Base-by-base conservation (phyloP, 2,329 filamentous ascomycete species). In the Microcera coccophila region DNA sequence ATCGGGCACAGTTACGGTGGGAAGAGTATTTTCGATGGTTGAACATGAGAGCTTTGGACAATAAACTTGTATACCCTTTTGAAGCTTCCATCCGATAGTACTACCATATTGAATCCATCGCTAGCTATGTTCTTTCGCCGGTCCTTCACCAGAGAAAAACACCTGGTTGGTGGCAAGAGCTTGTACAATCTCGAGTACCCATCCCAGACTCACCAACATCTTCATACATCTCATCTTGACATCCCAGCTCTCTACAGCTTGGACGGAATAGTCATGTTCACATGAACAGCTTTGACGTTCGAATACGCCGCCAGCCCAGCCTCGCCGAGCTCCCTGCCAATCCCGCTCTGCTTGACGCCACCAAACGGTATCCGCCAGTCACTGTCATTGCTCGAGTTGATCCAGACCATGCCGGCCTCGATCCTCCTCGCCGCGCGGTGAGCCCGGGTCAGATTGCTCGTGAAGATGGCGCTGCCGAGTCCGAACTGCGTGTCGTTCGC, bases 401-500 rank as follows among this genome's bases (percentile, higher is more conserved):
- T 68, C 73, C 72, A 76, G 11, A 75, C 71, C 69, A 73, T 75
- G 21, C 81, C 81, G 1, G 79, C 72, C 60, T 84, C 77, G 39
- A 85, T 76, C 14, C 73, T 73, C 46, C 74, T 73, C 4, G 77
- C 71, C 1, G 73, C 67, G 11, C 67, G 66, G 49, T 75, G 73
- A 3, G 71, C 66, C 20, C 65, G 63, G 41, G 68, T 72, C 38
- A 84, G 68, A 54, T 82, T 74, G 42, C 75, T 68, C 0, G 75
- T 84, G 52, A 85, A 85, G 2, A 86, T 62, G 0, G 81, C 76
- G 8, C 75, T 74, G 2, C 76, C 81, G 0, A 85, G 70, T 2
- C 81, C 81, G 50, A 82, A 84, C 1, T 72, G 75, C 0, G 76
- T 77, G 56, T 82, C 62, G 33, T 74, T 74, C 14, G 71, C 71